Conservation (phyloP, 345 rosid species). For the Rhizophora apiculata region DNA sequence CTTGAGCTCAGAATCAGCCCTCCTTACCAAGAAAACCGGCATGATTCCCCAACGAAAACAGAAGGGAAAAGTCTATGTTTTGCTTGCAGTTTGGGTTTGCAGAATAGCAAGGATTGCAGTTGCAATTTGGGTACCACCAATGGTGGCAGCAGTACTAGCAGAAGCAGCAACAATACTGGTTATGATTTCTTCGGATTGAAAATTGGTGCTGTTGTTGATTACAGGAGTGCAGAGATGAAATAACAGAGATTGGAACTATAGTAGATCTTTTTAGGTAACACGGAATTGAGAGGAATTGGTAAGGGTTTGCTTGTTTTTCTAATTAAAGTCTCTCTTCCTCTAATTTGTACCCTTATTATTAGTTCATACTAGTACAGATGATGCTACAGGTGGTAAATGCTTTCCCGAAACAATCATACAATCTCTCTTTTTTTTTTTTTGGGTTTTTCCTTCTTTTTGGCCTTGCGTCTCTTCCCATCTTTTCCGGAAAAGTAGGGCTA, state of each 20-base stretch:
- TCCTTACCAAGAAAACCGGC: conserved; percentile 40
- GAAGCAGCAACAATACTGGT: conserved; percentile 28
- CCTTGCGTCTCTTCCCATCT: background rate
- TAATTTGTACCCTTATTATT: conserved; percentile 5
- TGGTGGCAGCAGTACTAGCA: conserved; percentile 19
- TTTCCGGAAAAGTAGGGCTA: conserved; percentile 12
- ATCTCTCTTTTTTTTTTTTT: too few relatives aligned
- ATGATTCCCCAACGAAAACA: conserved; percentile 5
- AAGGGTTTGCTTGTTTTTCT: conserved; percentile 6
- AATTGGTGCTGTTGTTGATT: conserved; percentile 51
- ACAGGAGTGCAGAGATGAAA: conserved; percentile 63
- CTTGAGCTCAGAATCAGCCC: conserved; percentile 88
- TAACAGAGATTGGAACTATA: conserved; percentile 6
- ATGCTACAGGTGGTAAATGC: background rate
- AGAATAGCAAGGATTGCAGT: conserved; percentile 55
- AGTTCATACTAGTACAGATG: conserved; percentile 2
- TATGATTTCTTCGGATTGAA: conserved; percentile 87
- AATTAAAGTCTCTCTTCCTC: background rate
- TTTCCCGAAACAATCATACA: background rate
- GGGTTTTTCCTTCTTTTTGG: fast-evolving
- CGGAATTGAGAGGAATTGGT: background rate
- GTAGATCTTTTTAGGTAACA: conserved; percentile 1
- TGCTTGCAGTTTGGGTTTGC: conserved; percentile 51
- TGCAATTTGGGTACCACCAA: conserved; percentile 26
- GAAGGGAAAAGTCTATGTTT: conserved; percentile 34